Base-by-base conservation (phyloP, 2,329 filamentous ascomycete genomes). In the Aspergillus sp. region DNA sequence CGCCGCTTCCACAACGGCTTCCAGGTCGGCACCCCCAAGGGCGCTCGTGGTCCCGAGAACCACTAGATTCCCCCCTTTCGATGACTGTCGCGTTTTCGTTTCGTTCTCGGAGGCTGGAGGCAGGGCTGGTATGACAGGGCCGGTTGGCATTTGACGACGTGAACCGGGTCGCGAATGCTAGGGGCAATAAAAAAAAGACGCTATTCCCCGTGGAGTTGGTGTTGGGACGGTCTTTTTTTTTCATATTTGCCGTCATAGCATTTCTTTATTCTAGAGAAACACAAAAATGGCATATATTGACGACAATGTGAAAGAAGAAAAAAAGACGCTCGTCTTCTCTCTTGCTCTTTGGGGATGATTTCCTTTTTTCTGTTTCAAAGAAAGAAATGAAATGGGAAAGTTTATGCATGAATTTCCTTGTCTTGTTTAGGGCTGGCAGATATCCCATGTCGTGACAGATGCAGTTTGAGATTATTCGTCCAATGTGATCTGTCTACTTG, bases 1-100 rank as follows among this genome's bases (percentile, higher is more conserved):
- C 90, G 95, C 81, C 88, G 88, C 84, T 97, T 97, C 89, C 92
- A 90, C 87, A 99, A 99, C 85, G 93, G 92, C 75, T 99, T 99
- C 91, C 94, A 91, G 85, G 87, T 84, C 72, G 95, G 95, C 79
- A 82, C 86, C 74, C 92, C 92, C 79, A 93, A 96, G 86, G 90
- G 89, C 77, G 85, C 92, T 73, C 89, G 89, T 72, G 91, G 90
- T 76, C 84, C 86, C 73, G 71, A 78, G 66, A 79, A 71, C 68
- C 72, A 76, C 67, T 81, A 80, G 70, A 72, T 72, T 69, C 63
- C 32, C 32, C 32, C 32, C 65, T 68, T 64, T 65, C 68, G 32
- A 36, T 70, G 71, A 72, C 69, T 45, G 72, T 74, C 71, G 73
- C 69, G 69, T 72, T 73, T 74, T 72, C 70, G 72, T 53, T 45